Evolutionary conservation across 2,329 filamentous ascomycete species (phyloP).

Genomic region (Graphilbum sp.): DNA sequence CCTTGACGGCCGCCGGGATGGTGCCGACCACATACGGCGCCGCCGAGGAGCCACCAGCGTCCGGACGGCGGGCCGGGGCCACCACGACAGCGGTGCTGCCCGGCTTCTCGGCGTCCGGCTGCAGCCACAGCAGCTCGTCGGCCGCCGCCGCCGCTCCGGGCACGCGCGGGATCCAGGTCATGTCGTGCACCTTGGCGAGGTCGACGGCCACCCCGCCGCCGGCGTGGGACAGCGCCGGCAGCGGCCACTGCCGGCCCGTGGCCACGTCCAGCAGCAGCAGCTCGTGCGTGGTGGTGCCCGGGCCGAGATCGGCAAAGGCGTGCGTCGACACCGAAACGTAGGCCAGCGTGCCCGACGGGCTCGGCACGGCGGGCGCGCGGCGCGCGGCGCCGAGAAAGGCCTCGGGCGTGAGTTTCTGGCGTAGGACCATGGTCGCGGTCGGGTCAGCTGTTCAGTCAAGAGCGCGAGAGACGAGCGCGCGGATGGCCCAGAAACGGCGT

Average conservation of each 20-base stretch:
- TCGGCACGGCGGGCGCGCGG: slow-evolving; percentile 17
- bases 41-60: too few species aligned
- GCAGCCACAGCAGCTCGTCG: slow-evolving; percentile 18
- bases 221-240: background rate
- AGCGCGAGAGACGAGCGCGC: too few species aligned
- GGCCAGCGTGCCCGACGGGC: slow-evolving; percentile 19
- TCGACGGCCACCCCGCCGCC: slow-evolving; percentile 11
- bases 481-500: too few species aligned
- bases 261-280: slow-evolving; percentile 18
- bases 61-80: too few species aligned
- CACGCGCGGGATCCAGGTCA: slow-evolving; percentile 20
- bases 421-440: slow-evolving; percentile 9
- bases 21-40: slow-evolving; percentile 13
- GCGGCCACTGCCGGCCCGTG: slow-evolving; percentile 12
- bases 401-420: slow-evolving; percentile 11
- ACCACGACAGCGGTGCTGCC: slow-evolving; percentile 18
- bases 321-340: slow-evolving; percentile 21
- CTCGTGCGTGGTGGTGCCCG: slow-evolving; percentile 15
- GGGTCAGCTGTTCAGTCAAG: too few species aligned
- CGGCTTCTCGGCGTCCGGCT: slow-evolving; percentile 9
- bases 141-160: background rate
- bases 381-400: slow-evolving; percentile 9
- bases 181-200: slow-evolving; percentile 16
- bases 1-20: slow-evolving; percentile 17
- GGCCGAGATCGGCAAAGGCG: slow-evolving; percentile 12